Conservation (phyloP, 73 alveolate genomes). For the Paraurostyla sp. region DNA sequence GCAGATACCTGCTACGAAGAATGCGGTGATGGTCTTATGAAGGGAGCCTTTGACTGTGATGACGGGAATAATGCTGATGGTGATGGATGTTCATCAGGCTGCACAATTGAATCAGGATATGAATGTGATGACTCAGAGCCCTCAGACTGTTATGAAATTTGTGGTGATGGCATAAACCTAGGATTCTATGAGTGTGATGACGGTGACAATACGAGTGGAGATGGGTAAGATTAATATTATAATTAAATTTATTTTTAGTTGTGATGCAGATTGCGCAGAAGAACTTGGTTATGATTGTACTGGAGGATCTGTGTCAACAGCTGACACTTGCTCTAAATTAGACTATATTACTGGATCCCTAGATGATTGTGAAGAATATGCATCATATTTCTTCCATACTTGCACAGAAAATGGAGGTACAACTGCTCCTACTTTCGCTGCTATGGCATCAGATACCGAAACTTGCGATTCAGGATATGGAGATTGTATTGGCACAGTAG, state of each 20-base stretch:
- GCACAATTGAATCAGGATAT: not conserved
- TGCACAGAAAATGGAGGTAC: not conserved
- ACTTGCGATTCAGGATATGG: not conserved
- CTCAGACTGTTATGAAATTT: constrained; percentile 57
- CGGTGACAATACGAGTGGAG: constrained; percentile 44
- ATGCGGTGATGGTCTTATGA: constrained; percentile 46
- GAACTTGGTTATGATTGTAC: not conserved
- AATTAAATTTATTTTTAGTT: not conserved
- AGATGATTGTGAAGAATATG: not conserved
- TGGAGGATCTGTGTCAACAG: too few species aligned
- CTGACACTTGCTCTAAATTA: too few species aligned
- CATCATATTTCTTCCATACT: not conserved
- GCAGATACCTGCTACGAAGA: constrained; percentile 25
- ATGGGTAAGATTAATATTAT: too few species aligned
- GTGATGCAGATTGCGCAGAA: not conserved
- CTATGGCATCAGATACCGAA: not conserved
- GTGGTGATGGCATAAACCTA: constrained; percentile 63
- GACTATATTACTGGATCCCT: not conserved
- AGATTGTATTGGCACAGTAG: too few species aligned
- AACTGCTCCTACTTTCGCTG: not conserved
- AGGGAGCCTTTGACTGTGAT: constrained; percentile 34
- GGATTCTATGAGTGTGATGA: constrained; percentile 60
- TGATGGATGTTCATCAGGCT: constrained; percentile 20
- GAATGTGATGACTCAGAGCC: not conserved
- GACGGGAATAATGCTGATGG: constrained; percentile 21